Evolutionary conservation across 306 rosid species (phyloP), one percentile per base, ranked within the genome.

Genomic region (Cucurbita ficifolia): DNA sequence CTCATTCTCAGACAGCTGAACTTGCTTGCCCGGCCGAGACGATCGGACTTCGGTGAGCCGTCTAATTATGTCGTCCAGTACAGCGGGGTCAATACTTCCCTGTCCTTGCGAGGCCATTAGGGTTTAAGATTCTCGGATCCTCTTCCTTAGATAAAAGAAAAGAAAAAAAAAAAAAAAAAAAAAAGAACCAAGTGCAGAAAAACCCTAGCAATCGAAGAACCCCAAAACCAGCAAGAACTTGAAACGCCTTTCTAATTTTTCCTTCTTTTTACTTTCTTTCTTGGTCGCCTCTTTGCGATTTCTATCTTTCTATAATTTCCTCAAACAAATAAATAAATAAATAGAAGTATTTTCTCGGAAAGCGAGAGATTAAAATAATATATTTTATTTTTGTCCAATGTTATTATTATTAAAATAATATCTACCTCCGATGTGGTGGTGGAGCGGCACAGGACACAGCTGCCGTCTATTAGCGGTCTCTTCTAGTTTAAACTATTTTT

Each of bases 1-100:
- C 88, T 93, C 98, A 1, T 88, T 58, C 81, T 93, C 98, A 1
- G 96, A 88, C 35, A 93, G 89, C 79, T 90, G 98, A 55, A 90
- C 98, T 81, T 88, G 96, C 81, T 93, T 90, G 0, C 96, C 93
- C 9, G 93, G 98, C 64, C 96, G 79, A 40, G 96, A 85, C 29
- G 86, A 83, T 76, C 96, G 85, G 79, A 88, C 91, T 83, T 87
- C 96, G 39, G 91, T 90, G 55, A 93, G 90, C 51, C 96, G 90
- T 35, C 85, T 76, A 81, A 93, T 93, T 71, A 93, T 93, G 79
- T 93, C 98, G 19, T 93, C 98, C 5, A 93, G 85, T 39, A 90
- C 82, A 62, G 82, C 87, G n/a, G 83, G 91, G 59, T 92, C 98
- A 77, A 88, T 83, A 77, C 75, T 83, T 50, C 72, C 83, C 75